Evolutionary conservation across 805 yeast species (phyloP).

Genomic region (Wickerhamomyces mucosus): DNA sequence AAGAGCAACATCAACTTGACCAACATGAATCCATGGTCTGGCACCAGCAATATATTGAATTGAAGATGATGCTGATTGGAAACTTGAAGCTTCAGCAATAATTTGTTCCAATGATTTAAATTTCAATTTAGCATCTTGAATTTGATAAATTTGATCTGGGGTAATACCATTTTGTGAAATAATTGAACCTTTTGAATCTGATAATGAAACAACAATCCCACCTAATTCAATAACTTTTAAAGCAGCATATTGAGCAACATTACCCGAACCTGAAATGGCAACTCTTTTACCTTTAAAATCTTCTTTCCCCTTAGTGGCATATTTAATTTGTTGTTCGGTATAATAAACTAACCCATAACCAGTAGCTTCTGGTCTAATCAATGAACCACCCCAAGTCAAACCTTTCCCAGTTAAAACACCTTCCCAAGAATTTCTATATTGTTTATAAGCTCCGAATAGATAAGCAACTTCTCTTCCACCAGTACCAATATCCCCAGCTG

Average conservation of each 20-base stretch:
- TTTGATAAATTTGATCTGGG: conserved; percentile 64
- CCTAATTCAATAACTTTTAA: conserved; percentile 95
- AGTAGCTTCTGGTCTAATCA: conserved; percentile 98
- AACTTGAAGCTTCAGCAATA: conserved; percentile 45
- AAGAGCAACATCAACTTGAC: conserved; percentile 88
- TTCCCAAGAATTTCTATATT: conserved; percentile 83
- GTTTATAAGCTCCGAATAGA: conserved; percentile 96
- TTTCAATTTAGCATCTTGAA: conserved; percentile 71
- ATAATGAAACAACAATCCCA: conserved; percentile 85
- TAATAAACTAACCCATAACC: conserved; percentile 97
- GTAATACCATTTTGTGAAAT: conserved; percentile 77
- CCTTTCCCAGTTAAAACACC: conserved; percentile 99
- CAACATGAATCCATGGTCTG: conserved; percentile 93
- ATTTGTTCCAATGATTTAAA: conserved; percentile 69
- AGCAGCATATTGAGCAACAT: conserved; percentile 99
- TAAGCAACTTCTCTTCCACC: conserved; percentile 72
- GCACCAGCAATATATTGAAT: conserved; percentile 85
- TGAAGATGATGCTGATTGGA: conserved; percentile 35
- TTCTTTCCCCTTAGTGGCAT: conserved; percentile 85
- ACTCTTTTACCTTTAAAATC: conserved; percentile 88
- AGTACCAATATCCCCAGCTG: conserved; percentile 99
- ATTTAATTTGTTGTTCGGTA: conserved; percentile 95
- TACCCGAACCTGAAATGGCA: conserved; percentile 96
- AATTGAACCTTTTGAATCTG: conserved; percentile 91
- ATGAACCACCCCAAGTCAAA: conserved; percentile 96